Percentiles rank a stretch among this genome's conserved stretches.
Evolutionary conservation across 1,139 yeast genomes (phyloP).

Genomic region (Hyphopichia pseudoburtonii): DNA sequence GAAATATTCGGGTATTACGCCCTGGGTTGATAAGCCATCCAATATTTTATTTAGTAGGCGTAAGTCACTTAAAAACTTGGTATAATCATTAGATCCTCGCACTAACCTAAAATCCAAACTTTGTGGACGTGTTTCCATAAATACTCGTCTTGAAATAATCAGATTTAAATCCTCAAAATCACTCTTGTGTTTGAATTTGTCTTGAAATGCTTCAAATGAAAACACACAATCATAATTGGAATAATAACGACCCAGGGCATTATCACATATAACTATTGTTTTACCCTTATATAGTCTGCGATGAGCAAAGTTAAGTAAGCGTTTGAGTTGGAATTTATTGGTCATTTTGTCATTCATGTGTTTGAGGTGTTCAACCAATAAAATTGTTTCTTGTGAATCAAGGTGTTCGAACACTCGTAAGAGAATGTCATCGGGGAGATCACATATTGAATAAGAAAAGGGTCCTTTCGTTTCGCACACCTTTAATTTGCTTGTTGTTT

Average conservation of each 20-base stretch:
- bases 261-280: slow-evolving; percentile 11
- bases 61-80: slow-evolving; percentile 24
- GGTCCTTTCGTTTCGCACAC: background rate
- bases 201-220: background rate
- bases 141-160: slow-evolving; percentile 12
- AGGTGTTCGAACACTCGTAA: slow-evolving; percentile 21
- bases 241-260: background rate
- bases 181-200: slow-evolving; percentile 11
- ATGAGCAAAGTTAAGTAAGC: slow-evolving; percentile 11
- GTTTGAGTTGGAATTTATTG: too few species aligned
- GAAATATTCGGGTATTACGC: slow-evolving; percentile 16
- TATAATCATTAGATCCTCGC: slow-evolving; percentile 30
- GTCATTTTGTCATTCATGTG: too few species aligned
- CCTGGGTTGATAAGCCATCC: slow-evolving; percentile 11
- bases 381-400: slow-evolving; percentile 21
- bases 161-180: slow-evolving; percentile 5
- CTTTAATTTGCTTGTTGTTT: too few species aligned
- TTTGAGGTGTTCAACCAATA: slow-evolving; percentile 1
- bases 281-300: slow-evolving; percentile 24
- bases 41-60: slow-evolving; percentile 22
- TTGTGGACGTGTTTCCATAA: slow-evolving; percentile 24
- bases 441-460: slow-evolving; percentile 3
- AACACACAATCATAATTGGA: background rate
- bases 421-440: slow-evolving; percentile 28
- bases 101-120: slow-evolving; percentile 27